phyloP scores from a whole-genome alignment of 352 stramenopile genomes.

The Phytophthora europaea region DNA sequence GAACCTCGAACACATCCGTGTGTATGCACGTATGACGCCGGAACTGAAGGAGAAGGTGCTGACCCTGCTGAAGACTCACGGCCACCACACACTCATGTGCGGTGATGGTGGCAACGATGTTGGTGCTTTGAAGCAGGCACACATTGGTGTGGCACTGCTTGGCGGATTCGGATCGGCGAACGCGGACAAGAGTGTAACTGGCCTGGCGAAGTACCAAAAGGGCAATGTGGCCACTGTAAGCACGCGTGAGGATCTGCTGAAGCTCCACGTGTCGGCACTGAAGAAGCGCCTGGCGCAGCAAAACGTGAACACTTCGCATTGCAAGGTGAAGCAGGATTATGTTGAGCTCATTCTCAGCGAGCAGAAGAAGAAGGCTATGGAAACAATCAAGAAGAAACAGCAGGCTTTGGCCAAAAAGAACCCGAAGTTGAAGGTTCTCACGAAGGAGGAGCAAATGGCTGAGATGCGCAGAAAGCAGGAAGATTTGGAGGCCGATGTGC shows the following conservation, averaged over 20 bases:
- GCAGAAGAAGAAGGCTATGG: slow-evolving; percentile 68
- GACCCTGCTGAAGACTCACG: slow-evolving; percentile 94
- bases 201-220: slow-evolving; percentile 83
- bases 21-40: slow-evolving; percentile 98
- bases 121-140: slow-evolving; percentile 94
- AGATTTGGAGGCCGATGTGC: slow-evolving; percentile 85
- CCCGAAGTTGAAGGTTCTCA: slow-evolving; percentile 66
- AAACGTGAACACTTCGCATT: slow-evolving; percentile 68
- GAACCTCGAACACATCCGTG: slow-evolving; percentile 80
- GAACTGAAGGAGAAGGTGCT: slow-evolving; percentile 98
- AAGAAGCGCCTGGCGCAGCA: slow-evolving; percentile 85
- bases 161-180: slow-evolving; percentile 88
- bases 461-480: slow-evolving; percentile 87
- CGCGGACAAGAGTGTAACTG: slow-evolving; percentile 89
- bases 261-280: slow-evolving; percentile 86
- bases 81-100: slow-evolving; percentile 97
- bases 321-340: slow-evolving; percentile 87
- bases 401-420: slow-evolving; percentile 65
- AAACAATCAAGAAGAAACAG: slow-evolving; percentile 71
- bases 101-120: slow-evolving; percentile 99
- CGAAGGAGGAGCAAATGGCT: slow-evolving; percentile 86
- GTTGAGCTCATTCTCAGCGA: slow-evolving; percentile 79
- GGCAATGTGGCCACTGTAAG: slow-evolving; percentile 50
- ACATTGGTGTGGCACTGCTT: slow-evolving; percentile 88
- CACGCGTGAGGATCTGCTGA: slow-evolving; percentile 83